A percentile compares a stretch with the other conserved stretches of the same genome.
Evolutionary conservation across 176 grass and related monocot species (phyloP).

Genomic region (Musa beccarii): DNA sequence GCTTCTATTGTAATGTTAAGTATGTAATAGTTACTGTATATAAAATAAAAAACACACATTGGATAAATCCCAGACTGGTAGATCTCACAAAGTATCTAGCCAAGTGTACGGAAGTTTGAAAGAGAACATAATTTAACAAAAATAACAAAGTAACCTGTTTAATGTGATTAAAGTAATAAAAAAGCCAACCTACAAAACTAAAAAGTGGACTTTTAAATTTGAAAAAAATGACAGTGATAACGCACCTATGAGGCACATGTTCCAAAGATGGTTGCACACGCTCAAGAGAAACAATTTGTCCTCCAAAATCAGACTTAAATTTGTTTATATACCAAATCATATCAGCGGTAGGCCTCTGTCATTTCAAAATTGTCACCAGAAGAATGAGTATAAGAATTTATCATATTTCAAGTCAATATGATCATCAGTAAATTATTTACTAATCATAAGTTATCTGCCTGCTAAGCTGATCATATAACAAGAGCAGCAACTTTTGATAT

Average conservation of each 20-base stretch:
- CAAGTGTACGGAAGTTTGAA: background rate
- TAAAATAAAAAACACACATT: no score
- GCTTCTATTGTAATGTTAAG: no score
- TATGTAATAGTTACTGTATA: no score
- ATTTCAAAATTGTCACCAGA: slow-evolving; percentile 25
- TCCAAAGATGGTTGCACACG: slow-evolving; percentile 88
- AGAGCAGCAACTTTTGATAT: no score
- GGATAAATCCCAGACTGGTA: no score
- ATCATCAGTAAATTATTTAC: background rate
- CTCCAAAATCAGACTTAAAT: slow-evolving; percentile 97
- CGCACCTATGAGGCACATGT: slow-evolving; percentile 80
- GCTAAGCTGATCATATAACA: no score
- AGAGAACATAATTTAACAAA: background rate
- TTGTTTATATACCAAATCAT: slow-evolving; percentile 95
- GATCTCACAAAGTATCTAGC: no score
- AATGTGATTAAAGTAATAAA: background rate
- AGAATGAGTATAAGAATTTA: slow-evolving; percentile 10
- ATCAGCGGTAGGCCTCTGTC: slow-evolving; percentile 71
- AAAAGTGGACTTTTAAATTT: background rate
- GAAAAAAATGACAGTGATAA: slow-evolving; percentile 2
- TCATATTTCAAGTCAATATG: background rate
- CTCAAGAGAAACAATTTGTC: slow-evolving; percentile 68
- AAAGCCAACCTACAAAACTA: background rate
- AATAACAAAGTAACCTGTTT: background rate
- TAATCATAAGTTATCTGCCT: background rate